phyloP scores from a whole-genome alignment of 495 filamentous ascomycete species.

The Aspergillus taichungensis region DNA sequence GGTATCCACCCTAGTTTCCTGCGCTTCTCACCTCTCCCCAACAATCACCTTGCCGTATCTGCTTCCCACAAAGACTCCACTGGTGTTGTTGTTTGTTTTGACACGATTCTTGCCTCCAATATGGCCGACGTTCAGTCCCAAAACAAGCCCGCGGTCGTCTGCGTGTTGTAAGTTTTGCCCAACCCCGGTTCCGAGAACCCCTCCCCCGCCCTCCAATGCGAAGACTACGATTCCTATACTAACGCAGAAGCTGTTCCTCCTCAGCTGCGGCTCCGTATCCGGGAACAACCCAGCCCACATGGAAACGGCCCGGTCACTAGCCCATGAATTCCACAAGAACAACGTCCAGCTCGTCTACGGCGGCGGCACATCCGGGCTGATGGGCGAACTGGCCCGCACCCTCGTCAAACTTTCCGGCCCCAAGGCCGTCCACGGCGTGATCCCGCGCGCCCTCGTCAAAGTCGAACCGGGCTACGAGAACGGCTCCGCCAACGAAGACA shows the following conservation, averaged over 20 bases:
- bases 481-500: conserved; percentile 10
- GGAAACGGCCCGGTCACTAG: conserved; percentile 71
- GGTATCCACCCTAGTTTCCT: no score
- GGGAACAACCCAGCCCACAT: conserved; percentile 62
- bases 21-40: not conserved
- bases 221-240: not conserved
- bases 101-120: not conserved
- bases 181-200: conserved; percentile 7
- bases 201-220: not conserved
- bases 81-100: not conserved
- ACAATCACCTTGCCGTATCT: not conserved
- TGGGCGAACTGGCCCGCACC: conserved; percentile 85
- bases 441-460: conserved; percentile 75
- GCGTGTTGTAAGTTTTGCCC: conserved; percentile 59
- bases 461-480: conserved; percentile 58
- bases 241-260: conserved; percentile 4
- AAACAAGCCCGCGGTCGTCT: conserved; percentile 52
- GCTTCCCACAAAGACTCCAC: not conserved
- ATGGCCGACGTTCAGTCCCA: conserved; percentile 30
- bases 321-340: conserved; percentile 59
- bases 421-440: conserved; percentile 80
- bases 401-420: conserved; percentile 82
- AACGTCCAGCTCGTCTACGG: conserved; percentile 83
- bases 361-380: conserved; percentile 86
- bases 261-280: conserved; percentile 63